A percentile compares a stretch with the other conserved stretches of the same genome.
Evolutionary conservation across 257 asterid genomes (phyloP).

Genomic region (Solanum rostratum): DNA sequence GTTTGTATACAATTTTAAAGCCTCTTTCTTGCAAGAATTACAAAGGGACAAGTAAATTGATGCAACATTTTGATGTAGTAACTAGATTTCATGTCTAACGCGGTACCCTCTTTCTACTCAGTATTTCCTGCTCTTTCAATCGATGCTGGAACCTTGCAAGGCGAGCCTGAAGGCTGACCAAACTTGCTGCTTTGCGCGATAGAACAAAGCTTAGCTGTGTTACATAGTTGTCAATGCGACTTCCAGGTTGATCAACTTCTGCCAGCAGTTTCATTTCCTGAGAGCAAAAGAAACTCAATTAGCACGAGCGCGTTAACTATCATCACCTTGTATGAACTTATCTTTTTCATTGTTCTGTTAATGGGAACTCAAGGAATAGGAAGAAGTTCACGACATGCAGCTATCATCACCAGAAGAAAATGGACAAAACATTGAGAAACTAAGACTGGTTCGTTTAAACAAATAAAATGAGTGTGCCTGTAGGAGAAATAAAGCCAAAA

Average conservation of each 20-base stretch:
- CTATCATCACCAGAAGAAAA: neutral
- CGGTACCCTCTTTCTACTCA: slow-evolving; percentile 82
- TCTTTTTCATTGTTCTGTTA: neutral
- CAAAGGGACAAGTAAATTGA: neutral
- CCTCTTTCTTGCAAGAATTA: neutral
- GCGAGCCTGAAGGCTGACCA: slow-evolving; percentile 97
- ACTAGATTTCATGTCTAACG: slow-evolving; percentile 23
- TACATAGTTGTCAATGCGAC: slow-evolving; percentile 85
- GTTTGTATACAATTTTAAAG: neutral
- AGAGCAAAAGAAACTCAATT: slow-evolving; percentile 4
- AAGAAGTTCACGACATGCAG: neutral
- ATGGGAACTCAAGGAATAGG: neutral
- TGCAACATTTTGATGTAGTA: neutral
- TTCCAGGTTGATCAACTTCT: slow-evolving; percentile 94
- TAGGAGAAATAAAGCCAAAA: neutral
- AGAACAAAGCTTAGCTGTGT: slow-evolving; percentile 82
- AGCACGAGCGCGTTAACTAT: neutral
- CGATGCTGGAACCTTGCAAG: slow-evolving; percentile 98
- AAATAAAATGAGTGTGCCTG: no score
- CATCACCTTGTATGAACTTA: no score
- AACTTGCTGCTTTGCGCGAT: slow-evolving; percentile 94
- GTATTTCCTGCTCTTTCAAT: slow-evolving; percentile 88
- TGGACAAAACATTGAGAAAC: neutral
- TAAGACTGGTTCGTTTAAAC: no score
- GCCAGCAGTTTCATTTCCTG: slow-evolving; percentile 98